phyloP scores from a whole-genome alignment of 2,329 filamentous ascomycete genomes.

The Ophiocordyceps camponoti-floridani region DNA sequence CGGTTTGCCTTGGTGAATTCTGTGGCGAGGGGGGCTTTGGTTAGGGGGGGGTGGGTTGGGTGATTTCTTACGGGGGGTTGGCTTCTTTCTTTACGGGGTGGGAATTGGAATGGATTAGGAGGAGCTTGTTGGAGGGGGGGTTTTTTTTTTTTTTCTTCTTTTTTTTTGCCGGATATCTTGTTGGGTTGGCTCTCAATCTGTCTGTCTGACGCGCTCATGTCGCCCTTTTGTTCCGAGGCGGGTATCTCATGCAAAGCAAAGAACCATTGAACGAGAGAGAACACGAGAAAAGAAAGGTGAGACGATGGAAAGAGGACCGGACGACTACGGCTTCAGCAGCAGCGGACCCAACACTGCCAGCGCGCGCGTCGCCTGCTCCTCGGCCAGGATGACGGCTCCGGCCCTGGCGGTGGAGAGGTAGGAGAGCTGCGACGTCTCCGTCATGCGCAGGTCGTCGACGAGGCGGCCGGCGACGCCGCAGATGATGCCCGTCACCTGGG shows the following conservation, averaged over 20 bases:
- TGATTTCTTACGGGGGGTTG: neutral
- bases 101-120: too few relatives aligned
- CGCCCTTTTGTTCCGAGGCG: too few relatives aligned
- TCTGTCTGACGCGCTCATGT: too few relatives aligned
- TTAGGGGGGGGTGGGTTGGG: conserved; percentile 37
- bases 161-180: neutral
- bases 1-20: conserved; percentile 82
- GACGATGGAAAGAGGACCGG: neutral
- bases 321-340: conserved; percentile 16
- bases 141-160: neutral
- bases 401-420: conserved; percentile 81
- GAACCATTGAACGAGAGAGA: neutral
- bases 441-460: conserved; percentile 48
- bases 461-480: conserved; percentile 79
- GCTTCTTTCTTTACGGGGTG: too few relatives aligned
- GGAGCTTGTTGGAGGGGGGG: neutral
- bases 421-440: conserved; percentile 55
- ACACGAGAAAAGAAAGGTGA: neutral
- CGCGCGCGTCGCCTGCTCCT: conserved; percentile 55
- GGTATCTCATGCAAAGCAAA: conserved; percentile 1
- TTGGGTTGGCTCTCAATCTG: neutral
- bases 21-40: conserved; percentile 66
- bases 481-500: conserved; percentile 86
- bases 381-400: conserved; percentile 72
- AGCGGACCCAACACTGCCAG: conserved; percentile 48